Evolutionary conservation across 2,329 filamentous ascomycete species (phyloP).

Genomic region (Cytospora schulzeri): DNA sequence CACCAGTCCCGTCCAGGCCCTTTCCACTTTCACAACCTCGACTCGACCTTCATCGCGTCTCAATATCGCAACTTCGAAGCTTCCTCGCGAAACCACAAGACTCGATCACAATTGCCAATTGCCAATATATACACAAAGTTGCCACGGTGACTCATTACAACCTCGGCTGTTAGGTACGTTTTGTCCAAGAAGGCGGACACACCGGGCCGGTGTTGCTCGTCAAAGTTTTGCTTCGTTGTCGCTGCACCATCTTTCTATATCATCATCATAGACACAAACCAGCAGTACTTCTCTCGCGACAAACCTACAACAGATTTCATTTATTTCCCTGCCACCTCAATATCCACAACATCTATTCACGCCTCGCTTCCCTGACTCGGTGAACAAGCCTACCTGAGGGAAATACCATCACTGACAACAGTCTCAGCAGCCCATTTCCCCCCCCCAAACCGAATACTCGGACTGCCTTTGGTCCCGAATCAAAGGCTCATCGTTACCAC

Average conservation of each 20-base stretch:
- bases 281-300: too few species aligned
- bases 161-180: not conserved
- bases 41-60: not conserved
- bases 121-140: too few species aligned
- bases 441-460: slow-evolving; percentile 5
- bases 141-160: not conserved
- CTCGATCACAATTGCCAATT: not conserved
- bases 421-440: not conserved
- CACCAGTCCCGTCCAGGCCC: too few species aligned
- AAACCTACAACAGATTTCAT: not conserved
- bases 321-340: not conserved
- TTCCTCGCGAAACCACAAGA: not conserved
- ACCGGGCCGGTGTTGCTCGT: not conserved
- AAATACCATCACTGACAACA: not conserved
- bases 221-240: not conserved
- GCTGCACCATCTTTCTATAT: not conserved
- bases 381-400: not conserved
- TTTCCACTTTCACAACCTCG: too few species aligned
- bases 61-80: not conserved
- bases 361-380: not conserved
- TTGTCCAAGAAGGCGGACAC: not conserved
- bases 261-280: not conserved
- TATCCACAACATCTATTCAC: too few species aligned
- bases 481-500: slow-evolving; percentile 65
- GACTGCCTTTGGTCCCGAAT: slow-evolving; percentile 65